Evolutionary conservation across 2,329 filamentous ascomycete species (phyloP), one percentile per base, ranked within the genome.

Genomic region (Emmonsiellopsis sp.): DNA sequence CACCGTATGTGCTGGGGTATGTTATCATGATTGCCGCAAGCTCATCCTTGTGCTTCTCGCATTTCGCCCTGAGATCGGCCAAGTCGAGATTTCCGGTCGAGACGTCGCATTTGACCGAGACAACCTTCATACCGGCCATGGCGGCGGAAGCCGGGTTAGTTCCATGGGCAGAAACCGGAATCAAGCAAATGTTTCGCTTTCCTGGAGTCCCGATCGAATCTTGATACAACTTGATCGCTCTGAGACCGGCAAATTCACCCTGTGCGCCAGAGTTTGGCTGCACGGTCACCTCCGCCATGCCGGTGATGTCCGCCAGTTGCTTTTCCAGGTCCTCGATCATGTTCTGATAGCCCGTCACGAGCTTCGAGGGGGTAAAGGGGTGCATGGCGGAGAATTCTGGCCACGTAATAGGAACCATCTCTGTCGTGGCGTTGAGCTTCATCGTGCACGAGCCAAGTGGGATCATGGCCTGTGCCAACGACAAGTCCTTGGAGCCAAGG

Each of bases 231-330:
- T 88, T 84, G 66, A 97, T 96, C 37, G 89, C 84, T 42, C 90
- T 84, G 11, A 97, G 80, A 55, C 92, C 92, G 48, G 92, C 84
- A 63, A 96, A 97, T 65, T 97, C 92, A 55, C 92, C 92, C 74
- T 97, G 92, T 0, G 92, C 92, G 42, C 92, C 92, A 11, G 92
- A 96, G 74, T 97, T 97, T 52, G 92, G 92, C 70, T 96, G 92
- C 49, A 97, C 76, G 3, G 88, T 95, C 21, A 90, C 84, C n/a
- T 83, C 83, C 61, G 91, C 83, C 80, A 96, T 95, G 37, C 89
- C 89, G 4, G 92, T 96, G 59, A 97, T 90, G 55, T 83, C 81
- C 6, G 83, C 80, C 10, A 97, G 77, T 68, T 95, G 87, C 7
- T 77, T 70, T 60, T 87, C 82, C n/a, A 95, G 78, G 59, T 86